A percentile compares a stretch with the other conserved stretches of the same genome.
These are phyloP conservation scores for Ascodesmis nigricans DNA, from an alignment of 495 filamentous ascomycete species.

Conservation along the genomic window DNA sequence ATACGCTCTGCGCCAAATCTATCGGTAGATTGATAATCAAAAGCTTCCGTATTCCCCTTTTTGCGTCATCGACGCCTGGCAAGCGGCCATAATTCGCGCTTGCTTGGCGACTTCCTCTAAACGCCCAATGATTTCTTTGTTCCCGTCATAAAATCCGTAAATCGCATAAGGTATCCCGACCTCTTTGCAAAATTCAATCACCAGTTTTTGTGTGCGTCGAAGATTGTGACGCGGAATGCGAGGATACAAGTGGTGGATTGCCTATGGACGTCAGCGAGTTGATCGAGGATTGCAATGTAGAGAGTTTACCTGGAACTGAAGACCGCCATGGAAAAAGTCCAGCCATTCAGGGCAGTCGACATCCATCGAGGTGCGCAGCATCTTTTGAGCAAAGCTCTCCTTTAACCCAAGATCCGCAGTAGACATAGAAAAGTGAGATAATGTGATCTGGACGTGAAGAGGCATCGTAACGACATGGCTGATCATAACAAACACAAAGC, in stretches of 20 bases:
- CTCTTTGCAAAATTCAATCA: slow-evolving; percentile 75
- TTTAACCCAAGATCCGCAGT: slow-evolving; percentile 68
- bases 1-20: too few relatives aligned
- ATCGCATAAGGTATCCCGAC: slow-evolving; percentile 83
- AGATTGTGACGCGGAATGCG: slow-evolving; percentile 92
- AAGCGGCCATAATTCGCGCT: slow-evolving; percentile 67
- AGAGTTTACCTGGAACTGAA: slow-evolving; percentile 58
- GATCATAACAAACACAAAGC: slow-evolving; percentile 57
- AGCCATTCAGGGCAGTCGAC: slow-evolving; percentile 89
- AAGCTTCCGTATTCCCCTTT: slow-evolving; percentile 13
- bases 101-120: slow-evolving; percentile 76
- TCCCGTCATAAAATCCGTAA: slow-evolving; percentile 85
- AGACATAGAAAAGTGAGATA: slow-evolving; percentile 93
- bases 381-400: slow-evolving; percentile 88
- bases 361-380: slow-evolving; percentile 96
- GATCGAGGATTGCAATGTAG: slow-evolving; percentile 2
- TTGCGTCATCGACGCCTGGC: slow-evolving; percentile 29
- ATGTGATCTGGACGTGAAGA: slow-evolving; percentile 84
- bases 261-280: slow-evolving; percentile 21
- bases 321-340: slow-evolving; percentile 85
- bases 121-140: slow-evolving; percentile 63
- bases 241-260: slow-evolving; percentile 83
- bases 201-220: slow-evolving; percentile 54
- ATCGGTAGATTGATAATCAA: too few relatives aligned
- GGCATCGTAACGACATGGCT: slow-evolving; percentile 75